These are phyloP conservation scores for Pyrenochaeta sp. DNA, from an alignment of 2,329 filamentous ascomycete species.

Conservation along the genomic window DNA sequence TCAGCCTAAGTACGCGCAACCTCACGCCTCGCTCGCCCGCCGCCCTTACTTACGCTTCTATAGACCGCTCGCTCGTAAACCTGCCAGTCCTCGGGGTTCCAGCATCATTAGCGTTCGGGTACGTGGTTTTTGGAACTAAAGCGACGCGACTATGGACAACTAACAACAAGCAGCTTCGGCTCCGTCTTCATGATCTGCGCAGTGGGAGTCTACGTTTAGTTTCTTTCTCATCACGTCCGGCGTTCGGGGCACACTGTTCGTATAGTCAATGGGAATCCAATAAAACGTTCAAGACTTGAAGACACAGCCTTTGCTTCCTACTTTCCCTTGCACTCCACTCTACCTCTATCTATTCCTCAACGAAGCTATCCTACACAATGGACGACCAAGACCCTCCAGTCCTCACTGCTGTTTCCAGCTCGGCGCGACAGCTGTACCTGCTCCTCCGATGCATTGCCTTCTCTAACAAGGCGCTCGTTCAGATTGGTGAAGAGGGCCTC, in stretches of 20 bases:
- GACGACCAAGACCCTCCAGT: conserved; percentile 57
- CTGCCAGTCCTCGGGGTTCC: conserved; percentile 81
- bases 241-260: conserved; percentile 35
- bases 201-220: conserved; percentile 95
- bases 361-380: conserved; percentile 27
- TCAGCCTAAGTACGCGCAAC: conserved; percentile 76
- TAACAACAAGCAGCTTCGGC: conserved; percentile 71
- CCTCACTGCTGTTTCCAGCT: conserved; percentile 79
- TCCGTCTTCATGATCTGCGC: conserved; percentile 99
- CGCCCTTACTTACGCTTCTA: conserved; percentile 63
- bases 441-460: conserved; percentile 70
- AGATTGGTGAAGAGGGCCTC: conserved; percentile 84
- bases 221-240: conserved; percentile 32
- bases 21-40: neutral
- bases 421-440: conserved; percentile 75
- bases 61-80: conserved; percentile 83
- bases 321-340: conserved; percentile 9
- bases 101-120: conserved; percentile 90
- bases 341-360: neutral
- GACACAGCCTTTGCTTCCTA: conserved; percentile 14
- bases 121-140: conserved; percentile 58
- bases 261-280: conserved; percentile 51
- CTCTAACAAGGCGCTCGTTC: conserved; percentile 67
- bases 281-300: conserved; percentile 39
- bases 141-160: too few relatives aligned